Base-by-base conservation (phyloP, 2,329 filamentous ascomycete genomes). In the Dactylella cylindrospora region DNA sequence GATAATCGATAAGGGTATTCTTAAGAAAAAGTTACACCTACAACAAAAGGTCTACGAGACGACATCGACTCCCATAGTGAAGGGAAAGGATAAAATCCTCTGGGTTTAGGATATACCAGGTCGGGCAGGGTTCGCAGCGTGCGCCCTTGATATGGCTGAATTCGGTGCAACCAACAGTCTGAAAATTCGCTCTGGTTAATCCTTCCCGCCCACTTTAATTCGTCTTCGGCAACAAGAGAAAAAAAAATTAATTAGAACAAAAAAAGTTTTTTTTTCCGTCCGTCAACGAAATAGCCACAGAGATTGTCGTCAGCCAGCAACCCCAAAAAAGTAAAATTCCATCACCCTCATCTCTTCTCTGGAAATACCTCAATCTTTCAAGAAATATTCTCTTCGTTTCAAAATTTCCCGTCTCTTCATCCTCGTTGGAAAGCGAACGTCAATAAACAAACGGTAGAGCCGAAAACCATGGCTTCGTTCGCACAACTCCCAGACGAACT, bases 401-500 rank as follows among this genome's bases (percentile, higher is more conserved):
- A 15, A 33, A 36, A 36, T 19, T 7, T 36, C 13, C 9, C 17
- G 22, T 36, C 3, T 36, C 22, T 36, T 36, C 22, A 19, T 36
- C 13, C 15, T 4, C 13, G 13, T 19, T 3, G 10, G 12, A 35
- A 7, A 36, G n/a, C n/a, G n/a, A n/a, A n/a, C n/a, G n/a, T n/a
- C n/a, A n/a, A n/a, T n/a, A 31, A 35, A 32, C 5, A 45, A 36
- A 41, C 6, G 26, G 9, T 29, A 41, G 20, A 32, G 6, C 10
- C 19, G 49, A 43, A 7, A n/a, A 62, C 46, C 53, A 67, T 66
- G 60, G 67, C 66, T 46, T 69, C 67, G 5, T 62, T 53, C 28
- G 53, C 65, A 25, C 49, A 64, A 26, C 67, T 69, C 29, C 60
- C 67, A 10, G 61, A 66, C 13, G 62, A 64, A 45, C 66, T 69